These are phyloP conservation scores for Sideroxylon spinosum DNA, from an alignment of 179 eudicot species.

Conservation along the genomic window DNA sequence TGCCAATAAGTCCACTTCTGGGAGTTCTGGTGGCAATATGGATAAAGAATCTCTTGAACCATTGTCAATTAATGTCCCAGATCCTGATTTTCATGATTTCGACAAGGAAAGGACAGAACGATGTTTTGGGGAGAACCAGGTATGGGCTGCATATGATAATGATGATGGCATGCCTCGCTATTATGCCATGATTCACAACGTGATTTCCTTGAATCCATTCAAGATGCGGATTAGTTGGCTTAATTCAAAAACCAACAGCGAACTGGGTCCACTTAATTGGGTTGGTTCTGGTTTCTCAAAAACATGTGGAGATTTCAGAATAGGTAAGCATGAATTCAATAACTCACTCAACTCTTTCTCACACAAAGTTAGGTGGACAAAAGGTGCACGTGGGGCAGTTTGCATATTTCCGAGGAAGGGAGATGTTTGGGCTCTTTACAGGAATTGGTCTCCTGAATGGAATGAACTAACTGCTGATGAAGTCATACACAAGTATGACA, in stretches of 20 bases:
- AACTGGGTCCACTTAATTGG: constrained; percentile 37
- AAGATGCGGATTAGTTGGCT: constrained; percentile 54
- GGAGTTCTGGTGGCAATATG: constrained; percentile 16
- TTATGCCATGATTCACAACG: constrained; percentile 52
- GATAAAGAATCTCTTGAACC: constrained; percentile 19
- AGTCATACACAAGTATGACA: constrained; percentile 23
- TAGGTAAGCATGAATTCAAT: constrained; percentile 31
- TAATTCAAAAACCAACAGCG: constrained; percentile 37
- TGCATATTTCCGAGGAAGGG: constrained; percentile 52
- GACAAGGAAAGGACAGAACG: constrained; percentile 39
- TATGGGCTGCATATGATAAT: constrained; percentile 58
- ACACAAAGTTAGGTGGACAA: constrained; percentile 47
- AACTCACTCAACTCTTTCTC: constrained; percentile 44
- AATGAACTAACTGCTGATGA: constrained; percentile 16
- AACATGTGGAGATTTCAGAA: constrained; percentile 52
- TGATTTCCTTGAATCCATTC: constrained; percentile 45
- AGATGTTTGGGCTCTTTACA: constrained; percentile 61
- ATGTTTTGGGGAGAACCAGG: constrained; percentile 45
- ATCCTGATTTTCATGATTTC: constrained; percentile 57
- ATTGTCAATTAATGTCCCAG: constrained; percentile 38
- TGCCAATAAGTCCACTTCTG: constrained; percentile 7
- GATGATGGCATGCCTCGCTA: constrained; percentile 62
- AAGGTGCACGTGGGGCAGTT: constrained; percentile 41
- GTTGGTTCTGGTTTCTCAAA: constrained; percentile 33
- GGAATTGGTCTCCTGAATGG: constrained; percentile 66